Evolutionary conservation across 176 grass and related monocot species (phyloP).

Genomic region (Aegilops tauschii): DNA sequence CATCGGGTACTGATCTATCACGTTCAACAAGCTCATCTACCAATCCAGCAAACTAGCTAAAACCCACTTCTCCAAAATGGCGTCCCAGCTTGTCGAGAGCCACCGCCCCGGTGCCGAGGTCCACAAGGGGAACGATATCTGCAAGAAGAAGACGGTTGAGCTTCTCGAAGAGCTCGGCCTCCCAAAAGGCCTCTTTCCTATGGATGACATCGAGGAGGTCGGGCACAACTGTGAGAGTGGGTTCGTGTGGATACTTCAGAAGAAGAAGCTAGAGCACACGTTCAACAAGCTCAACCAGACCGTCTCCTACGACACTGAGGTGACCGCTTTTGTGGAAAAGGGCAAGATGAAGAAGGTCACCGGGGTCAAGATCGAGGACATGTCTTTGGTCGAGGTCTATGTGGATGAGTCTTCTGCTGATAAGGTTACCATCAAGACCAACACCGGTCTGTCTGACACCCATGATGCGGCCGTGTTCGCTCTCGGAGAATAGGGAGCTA

Average conservation of each 20-base stretch:
- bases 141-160: not conserved
- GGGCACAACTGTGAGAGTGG: not conserved
- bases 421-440: not conserved
- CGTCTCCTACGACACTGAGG: not conserved
- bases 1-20: not conserved
- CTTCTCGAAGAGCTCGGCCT: slow-evolving; percentile 8
- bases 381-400: slow-evolving; percentile 3
- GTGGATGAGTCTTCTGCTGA: not conserved
- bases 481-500: not conserved
- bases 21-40: not conserved
- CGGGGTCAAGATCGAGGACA: slow-evolving; percentile 6
- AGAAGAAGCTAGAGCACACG: slow-evolving; percentile 21
- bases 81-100: not conserved
- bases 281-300: slow-evolving; percentile 36
- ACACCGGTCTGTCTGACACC: not conserved
- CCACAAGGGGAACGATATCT: not conserved
- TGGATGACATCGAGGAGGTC: slow-evolving; percentile 16
- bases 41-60: not conserved
- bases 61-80: not conserved
- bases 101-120: not conserved
- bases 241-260: not conserved
- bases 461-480: not conserved
- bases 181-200: slow-evolving; percentile 7
- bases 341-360: slow-evolving; percentile 3
- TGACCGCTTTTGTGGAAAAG: not conserved